phyloP scores from a whole-genome alignment of 176 grass and related monocot genomes.

The Poa pratensis region DNA sequence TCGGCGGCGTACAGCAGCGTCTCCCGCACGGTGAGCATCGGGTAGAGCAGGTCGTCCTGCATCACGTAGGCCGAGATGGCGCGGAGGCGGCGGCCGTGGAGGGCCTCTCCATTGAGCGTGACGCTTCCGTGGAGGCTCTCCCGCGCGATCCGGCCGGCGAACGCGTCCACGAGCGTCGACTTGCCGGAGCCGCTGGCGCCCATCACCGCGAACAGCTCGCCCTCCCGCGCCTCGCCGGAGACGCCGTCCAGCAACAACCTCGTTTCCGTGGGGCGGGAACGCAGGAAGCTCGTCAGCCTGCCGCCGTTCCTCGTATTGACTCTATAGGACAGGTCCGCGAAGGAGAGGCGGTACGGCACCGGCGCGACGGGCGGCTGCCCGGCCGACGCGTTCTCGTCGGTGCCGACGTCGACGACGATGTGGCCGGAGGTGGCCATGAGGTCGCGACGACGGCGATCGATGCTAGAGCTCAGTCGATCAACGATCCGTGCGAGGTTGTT shows the following conservation, averaged over 20 bases:
- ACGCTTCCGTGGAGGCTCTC: conserved; percentile 65
- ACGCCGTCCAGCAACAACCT: conserved; percentile 65
- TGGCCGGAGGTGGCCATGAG: conserved; percentile 36
- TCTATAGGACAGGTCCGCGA: conserved; percentile 70
- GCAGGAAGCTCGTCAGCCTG: conserved; percentile 3
- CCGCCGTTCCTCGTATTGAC: conserved; percentile 44
- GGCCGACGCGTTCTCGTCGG: neutral
- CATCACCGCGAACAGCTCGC: conserved; percentile 84
- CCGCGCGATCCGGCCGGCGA: conserved; percentile 61
- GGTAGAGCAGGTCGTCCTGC: conserved; percentile 93
- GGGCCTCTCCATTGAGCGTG: conserved; percentile 66
- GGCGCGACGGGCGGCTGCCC: neutral
- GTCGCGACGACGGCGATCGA: neutral
- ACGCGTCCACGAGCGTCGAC: conserved; percentile 82
- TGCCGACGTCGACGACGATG: conserved; percentile 29
- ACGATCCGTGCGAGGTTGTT: neutral
- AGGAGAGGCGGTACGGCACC: conserved; percentile 64
- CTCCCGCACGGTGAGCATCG: conserved; percentile 94
- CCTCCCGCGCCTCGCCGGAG: conserved; percentile 68
- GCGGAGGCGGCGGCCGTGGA: conserved; percentile 64
- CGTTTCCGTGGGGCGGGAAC: conserved; percentile 21
- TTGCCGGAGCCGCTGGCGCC: conserved; percentile 92
- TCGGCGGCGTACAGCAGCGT: conserved; percentile 80
- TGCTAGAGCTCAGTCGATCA: neutral
- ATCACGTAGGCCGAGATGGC: conserved; percentile 85